Base-by-base conservation (phyloP, 768 basidiomycete genomes). In the Termitomyces sp. region DNA sequence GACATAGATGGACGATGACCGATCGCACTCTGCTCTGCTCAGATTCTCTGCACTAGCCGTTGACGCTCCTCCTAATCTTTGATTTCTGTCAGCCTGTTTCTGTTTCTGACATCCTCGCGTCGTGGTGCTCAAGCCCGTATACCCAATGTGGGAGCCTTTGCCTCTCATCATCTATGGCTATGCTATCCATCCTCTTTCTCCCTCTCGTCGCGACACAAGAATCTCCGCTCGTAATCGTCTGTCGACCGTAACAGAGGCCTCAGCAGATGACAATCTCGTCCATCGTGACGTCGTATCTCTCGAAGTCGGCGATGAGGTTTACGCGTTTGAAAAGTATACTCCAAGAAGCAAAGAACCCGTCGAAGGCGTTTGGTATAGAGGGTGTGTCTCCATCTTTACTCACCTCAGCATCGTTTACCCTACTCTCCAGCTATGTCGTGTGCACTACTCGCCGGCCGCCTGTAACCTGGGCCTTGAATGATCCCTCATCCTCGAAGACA, bases 271-370 rank as follows among this genome's bases (percentile, higher is more conserved):
- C 44, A 79, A 85, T 39, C 76, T 81, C 42, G 79, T 83, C 0
- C 81, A 87, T 74, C 79, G 84, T 55, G 90, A 92, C 61, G 87
- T 92, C 24, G 92, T 93, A 36, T 81, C 88, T 6, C 81, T 98
- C 57, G 95, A 97, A 65, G 89, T 98, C 31, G 96, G 96, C 49
- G 95, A 97, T 72, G 95, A 98, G 69, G 87, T 98, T 36, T 98
- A 98, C 73, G 94, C 95, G 18, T 98, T 98, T 67, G 96, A 98
- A 76, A 88, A 88, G 69, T 95, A 94, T 71, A 86, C 80, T 0
- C 87, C 89, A 12, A 77, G 77, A 53, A 80, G 76, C 58, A 90
- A 88, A 67, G 90, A 91, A 59, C 68, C 70, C 55, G 84, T 83
- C 13, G 89, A 91, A 57, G 88, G 87, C 20, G 72, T 86, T 16